A percentile compares a stretch with the other conserved stretches of the same genome.
Evolutionary conservation across 768 basidiomycete species (phyloP).

Genomic region (Lactarius psammicola): DNA sequence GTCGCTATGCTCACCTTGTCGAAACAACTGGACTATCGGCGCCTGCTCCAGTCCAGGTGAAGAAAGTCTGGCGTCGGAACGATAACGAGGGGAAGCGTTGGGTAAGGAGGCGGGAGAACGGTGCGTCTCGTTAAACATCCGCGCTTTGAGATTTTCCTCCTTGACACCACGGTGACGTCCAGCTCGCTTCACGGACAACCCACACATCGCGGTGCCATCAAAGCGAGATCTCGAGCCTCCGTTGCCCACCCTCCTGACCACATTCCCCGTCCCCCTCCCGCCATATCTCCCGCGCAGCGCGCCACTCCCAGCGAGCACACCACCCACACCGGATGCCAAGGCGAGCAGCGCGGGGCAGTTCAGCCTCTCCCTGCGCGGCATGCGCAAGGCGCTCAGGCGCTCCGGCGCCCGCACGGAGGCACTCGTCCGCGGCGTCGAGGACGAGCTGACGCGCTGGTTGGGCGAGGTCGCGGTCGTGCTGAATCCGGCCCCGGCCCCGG

Average conservation of each 20-base stretch:
- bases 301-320: constrained; percentile 45
- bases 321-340: constrained; percentile 42
- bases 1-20: constrained; percentile 54
- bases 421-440: constrained; percentile 68
- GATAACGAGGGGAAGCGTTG: constrained; percentile 78
- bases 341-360: constrained; percentile 74
- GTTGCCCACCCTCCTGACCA: constrained; percentile 46
- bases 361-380: constrained; percentile 72
- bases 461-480: constrained; percentile 53
- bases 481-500: constrained; percentile 46
- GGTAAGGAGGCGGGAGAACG: constrained; percentile 73
- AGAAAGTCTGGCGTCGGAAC: constrained; percentile 47
- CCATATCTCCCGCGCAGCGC: constrained; percentile 61
- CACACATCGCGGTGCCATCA: constrained; percentile 64
- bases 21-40: not conserved
- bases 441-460: constrained; percentile 63
- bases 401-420: constrained; percentile 57
- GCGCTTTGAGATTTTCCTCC: not conserved
- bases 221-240: constrained; percentile 52
- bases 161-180: constrained; percentile 7
- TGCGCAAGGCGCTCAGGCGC: constrained; percentile 62
- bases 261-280: constrained; percentile 78
- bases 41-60: constrained; percentile 30
- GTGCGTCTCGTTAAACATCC: constrained; percentile 40
- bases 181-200: constrained; percentile 74